These are phyloP conservation scores for Pseudoscleropodium purum DNA, from an alignment of 225 moss, liverwort and hornwort species.

Conservation along the genomic window DNA sequence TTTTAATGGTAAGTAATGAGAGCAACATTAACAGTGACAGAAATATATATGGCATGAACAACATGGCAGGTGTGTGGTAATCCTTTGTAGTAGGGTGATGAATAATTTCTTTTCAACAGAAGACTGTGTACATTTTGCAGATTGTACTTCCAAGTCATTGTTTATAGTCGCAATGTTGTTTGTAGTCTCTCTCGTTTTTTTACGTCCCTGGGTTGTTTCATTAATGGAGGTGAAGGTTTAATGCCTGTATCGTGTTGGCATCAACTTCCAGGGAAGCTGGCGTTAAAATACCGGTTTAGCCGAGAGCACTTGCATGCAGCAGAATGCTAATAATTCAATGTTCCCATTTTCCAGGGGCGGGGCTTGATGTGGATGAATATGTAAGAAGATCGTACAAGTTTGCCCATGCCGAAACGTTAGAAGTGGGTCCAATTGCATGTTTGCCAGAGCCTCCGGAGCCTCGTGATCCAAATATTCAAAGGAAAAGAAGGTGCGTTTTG, in stretches of 20 bases:
- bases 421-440: constrained; percentile 95
- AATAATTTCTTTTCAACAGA: neutral
- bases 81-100: neutral
- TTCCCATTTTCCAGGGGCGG: constrained; percentile 59
- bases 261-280: neutral
- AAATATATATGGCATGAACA: neutral
- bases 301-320: neutral
- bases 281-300: neutral
- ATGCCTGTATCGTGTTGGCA: neutral
- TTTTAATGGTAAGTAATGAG: constrained; percentile 77
- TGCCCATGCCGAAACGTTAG: constrained; percentile 91
- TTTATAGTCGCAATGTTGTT: neutral
- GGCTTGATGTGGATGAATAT: constrained; percentile 98
- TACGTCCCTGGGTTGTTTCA: neutral
- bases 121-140: neutral
- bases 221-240: neutral
- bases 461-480: constrained; percentile 75
- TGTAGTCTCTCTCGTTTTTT: neutral
- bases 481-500: constrained; percentile 59
- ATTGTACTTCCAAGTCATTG: neutral
- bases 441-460: constrained; percentile 98
- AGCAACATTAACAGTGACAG: neutral
- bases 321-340: neutral
- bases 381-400: constrained; percentile 95
- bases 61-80: neutral